phyloP scores from a whole-genome alignment of 2,329 filamentous ascomycete genomes.

The Fusarium brachygibbosum region DNA sequence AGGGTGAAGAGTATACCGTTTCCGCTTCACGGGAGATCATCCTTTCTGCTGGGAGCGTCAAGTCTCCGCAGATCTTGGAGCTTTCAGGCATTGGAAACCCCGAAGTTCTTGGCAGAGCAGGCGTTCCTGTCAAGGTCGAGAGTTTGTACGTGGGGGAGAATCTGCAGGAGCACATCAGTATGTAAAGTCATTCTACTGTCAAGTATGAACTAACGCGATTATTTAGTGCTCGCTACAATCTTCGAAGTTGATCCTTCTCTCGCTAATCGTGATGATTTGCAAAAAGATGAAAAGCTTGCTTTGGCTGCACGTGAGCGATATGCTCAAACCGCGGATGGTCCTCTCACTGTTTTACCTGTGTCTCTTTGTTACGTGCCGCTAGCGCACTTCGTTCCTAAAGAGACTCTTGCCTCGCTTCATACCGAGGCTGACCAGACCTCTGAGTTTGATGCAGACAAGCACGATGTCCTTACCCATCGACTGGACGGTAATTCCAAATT shows the following conservation, averaged over 20 bases:
- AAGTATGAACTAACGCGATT: constrained; percentile 20
- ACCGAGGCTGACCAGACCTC: constrained; percentile 41
- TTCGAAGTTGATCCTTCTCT: constrained; percentile 61
- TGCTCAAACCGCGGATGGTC: constrained; percentile 50
- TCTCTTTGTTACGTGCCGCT: constrained; percentile 60
- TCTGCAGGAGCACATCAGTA: constrained; percentile 61
- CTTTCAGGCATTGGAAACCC: constrained; percentile 70
- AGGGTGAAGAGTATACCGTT: constrained; percentile 55
- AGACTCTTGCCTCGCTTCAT: constrained; percentile 42
- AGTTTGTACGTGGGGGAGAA: constrained; percentile 64
- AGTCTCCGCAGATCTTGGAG: constrained; percentile 71
- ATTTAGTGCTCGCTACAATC: constrained; percentile 58
- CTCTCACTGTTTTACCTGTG: constrained; percentile 56
- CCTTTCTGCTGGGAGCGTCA: constrained; percentile 68
- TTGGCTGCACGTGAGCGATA: constrained; percentile 55
- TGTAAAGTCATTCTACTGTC: not conserved
- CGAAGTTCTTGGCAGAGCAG: constrained; percentile 54
- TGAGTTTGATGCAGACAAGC: constrained; percentile 43
- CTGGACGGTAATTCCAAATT: constrained; percentile 51
- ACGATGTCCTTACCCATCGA: constrained; percentile 51
- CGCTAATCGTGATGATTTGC: constrained; percentile 58
- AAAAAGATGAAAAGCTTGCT: constrained; percentile 46
- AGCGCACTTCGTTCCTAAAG: constrained; percentile 50
- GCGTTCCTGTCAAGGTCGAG: constrained; percentile 56
- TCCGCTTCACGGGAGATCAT: constrained; percentile 66